A percentile compares a stretch with the other conserved stretches of the same genome.
Conservation (phyloP, 164 flowering plant species). For the Annona cherimola region DNA sequence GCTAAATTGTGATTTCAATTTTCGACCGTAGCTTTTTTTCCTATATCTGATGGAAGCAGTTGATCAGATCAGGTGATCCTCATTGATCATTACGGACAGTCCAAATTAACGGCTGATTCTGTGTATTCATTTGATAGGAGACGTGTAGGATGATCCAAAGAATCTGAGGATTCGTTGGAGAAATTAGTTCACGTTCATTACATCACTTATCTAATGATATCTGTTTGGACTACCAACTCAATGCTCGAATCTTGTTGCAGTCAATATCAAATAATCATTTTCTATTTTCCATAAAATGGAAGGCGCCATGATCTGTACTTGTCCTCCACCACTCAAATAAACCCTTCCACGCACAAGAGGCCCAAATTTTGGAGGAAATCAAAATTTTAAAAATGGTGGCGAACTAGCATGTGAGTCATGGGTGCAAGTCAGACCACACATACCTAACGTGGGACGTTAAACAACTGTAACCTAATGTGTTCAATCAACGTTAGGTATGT, state of each 20-base stretch:
- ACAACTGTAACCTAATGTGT: not conserved
- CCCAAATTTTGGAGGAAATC: not conserved
- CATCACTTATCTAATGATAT: not conserved
- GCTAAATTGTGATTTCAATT: too few relatives aligned
- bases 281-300: too few relatives aligned
- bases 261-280: not conserved
- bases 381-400: not conserved
- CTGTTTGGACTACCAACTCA: conserved; percentile 2
- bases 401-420: not conserved
- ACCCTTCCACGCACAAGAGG: too few relatives aligned
- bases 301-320: not conserved
- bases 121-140: too few relatives aligned
- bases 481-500: not conserved
- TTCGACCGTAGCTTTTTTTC: too few relatives aligned
- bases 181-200: too few relatives aligned
- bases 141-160: not conserved
- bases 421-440: not conserved
- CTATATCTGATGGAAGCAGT: too few relatives aligned
- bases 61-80: too few relatives aligned
- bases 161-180: not conserved
- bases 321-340: not conserved
- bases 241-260: not conserved
- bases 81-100: too few relatives aligned
- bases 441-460: not conserved
- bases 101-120: too few relatives aligned